Base-by-base conservation (phyloP, 179 eudicot genomes). In the Drosera spatulata region DNA sequence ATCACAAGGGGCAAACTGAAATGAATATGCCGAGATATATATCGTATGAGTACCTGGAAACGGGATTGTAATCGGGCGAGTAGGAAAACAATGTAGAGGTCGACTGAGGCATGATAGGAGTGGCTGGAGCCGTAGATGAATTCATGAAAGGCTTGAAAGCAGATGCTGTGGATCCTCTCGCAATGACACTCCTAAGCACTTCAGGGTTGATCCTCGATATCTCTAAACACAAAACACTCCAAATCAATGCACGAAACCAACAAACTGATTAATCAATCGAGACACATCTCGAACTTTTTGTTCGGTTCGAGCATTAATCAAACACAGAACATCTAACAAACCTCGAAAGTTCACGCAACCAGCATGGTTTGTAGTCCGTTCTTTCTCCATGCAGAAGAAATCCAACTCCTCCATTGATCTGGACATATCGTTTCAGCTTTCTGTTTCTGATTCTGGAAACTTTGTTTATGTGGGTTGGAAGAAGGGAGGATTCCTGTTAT, bases 201-300 rank as follows among this genome's bases (percentile, higher is more conserved):
- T 84, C 86, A 2, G 95, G 95, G 49, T 80, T 79, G 5, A 87
- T 69, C 82, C 82, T 87, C 2, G 91, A 79, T 10, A 84, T 79
- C 4, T 62, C 86, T 22, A 22, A 22, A 22, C 33, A 22, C 33
- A 22, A 22, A 22, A 22, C 33, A 22, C 1, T 22, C 33, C 33
- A 22, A 22, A 22, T 22, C 33, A 22, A 22, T 22, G 33, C 33
- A 22, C 33, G 33, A 22, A 22, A 22, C 33, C 33, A 22, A 22
- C 33, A 22, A 22, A 22, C 33, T 22, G 33, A 22, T 22, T 22
- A 22, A 22, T 22, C 33, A 22, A 22, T 22, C 33, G 33, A 22
- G 33, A 22, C 33, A 22, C 33, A 22, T 0, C 33, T 22, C 33
- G 33, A 22, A 22, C 33, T 22, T 22, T 22, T 22, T 22, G 33